Evolutionary conservation across 2,329 filamentous ascomycete genomes (phyloP), one percentile per base, ranked within the genome.

Genomic region (Diplodia intermedia): DNA sequence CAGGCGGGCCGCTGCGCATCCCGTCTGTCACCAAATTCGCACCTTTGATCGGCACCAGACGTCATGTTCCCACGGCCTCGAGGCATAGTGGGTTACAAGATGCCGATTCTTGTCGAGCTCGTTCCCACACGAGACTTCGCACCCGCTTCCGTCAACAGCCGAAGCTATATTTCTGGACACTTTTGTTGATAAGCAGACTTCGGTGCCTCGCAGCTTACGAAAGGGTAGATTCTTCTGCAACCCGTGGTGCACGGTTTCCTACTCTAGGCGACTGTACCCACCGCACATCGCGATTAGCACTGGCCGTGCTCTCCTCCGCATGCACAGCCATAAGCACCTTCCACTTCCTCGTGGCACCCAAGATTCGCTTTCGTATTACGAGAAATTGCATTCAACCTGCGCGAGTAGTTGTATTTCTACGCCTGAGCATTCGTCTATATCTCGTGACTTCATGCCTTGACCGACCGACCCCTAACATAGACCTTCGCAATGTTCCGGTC

Each of bases 401-500:
- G 15, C 15, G 40, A 3, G 14, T 43, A 8, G 40, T 4, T 43
- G 15, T 43, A 8, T 8, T 7, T 33, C 31, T 20, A 20, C 18
- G 18, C 11, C 43, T 47, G 43, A n/a, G 20, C 20, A 7, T 47
- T 38, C 40, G 33, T n/a, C n/a, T 47, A 47, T 47, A 20, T 8
- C 43, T 47, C 43, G 43, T 47, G 3, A 49, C 50, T 29, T 56
- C 36, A 68, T 47, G 49, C 56, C 66, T 68, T 68, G 12, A 68
- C 66, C 9, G 56, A 62, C 56, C 66, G 26, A 5, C 66, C 66
- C 52, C 49, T 55, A 36, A 68, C 66, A 15, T 68, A 89, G 0
- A 89, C 88, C 23, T 80, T 73, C 0, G 74, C 72, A 63, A 89
- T 86, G 70, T 89, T 89, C 4, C 88, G 79, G 72, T 90, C 88